These are phyloP conservation scores for Candida takata DNA, from an alignment of 805 yeast genomes.

Conservation along the genomic window DNA sequence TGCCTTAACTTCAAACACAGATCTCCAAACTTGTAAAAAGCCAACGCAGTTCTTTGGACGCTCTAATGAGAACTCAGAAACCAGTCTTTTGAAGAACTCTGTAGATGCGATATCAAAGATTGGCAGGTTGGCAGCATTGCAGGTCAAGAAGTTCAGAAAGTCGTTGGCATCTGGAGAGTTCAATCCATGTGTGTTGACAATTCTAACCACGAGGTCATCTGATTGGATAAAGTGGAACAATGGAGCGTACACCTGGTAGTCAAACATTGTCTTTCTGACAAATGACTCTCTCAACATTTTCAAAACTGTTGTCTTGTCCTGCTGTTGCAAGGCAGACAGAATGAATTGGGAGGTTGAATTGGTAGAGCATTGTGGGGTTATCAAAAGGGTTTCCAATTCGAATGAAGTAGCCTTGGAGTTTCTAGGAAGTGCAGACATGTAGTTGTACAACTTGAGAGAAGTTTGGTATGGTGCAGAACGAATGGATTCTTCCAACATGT, in stretches of 20 bases:
- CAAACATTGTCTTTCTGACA: constrained; percentile 27
- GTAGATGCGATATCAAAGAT: constrained; percentile 20
- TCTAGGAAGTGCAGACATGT: constrained; percentile 30
- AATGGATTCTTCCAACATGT: constrained; percentile 28
- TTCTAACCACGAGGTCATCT: constrained; percentile 26
- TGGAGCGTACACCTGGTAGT: constrained; percentile 26
- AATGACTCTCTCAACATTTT: constrained; percentile 34
- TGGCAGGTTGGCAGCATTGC: constrained; percentile 18
- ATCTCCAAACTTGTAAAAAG: constrained; percentile 25
- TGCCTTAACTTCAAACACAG: constrained; percentile 23
- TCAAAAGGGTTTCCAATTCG: constrained; percentile 8
- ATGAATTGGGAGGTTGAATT: constrained; percentile 16
- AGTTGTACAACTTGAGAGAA: constrained; percentile 29
- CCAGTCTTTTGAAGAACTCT: constrained; percentile 25
- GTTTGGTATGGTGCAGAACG: constrained; percentile 22
- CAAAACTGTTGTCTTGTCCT: constrained; percentile 26
- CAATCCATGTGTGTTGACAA: constrained; percentile 30
- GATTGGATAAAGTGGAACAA: constrained; percentile 28
- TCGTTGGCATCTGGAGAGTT: constrained; percentile 19
- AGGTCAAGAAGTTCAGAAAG: constrained; percentile 22
- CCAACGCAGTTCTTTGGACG: constrained; percentile 24
- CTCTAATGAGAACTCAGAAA: constrained; percentile 14
- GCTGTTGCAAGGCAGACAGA: constrained; percentile 11
- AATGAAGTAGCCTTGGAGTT: constrained; percentile 2
- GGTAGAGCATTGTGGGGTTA: constrained; percentile 12